A percentile compares a stretch with the other conserved stretches of the same genome.
phyloP scores from a whole-genome alignment of 306 rosid species.

The Cicer pinnatifidum region DNA sequence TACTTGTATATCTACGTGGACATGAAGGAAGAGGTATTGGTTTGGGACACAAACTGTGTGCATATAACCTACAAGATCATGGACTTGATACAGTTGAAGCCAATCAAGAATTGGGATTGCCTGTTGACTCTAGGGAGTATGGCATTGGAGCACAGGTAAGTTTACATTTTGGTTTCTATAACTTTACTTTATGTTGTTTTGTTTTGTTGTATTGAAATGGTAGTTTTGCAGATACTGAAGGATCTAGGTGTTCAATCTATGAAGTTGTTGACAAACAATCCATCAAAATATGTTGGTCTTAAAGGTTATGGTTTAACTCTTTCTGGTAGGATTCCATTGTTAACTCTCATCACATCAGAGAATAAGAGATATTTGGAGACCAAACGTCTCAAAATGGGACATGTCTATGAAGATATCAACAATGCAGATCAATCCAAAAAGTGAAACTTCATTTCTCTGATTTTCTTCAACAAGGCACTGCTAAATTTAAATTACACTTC shows the following conservation, averaged over 20 bases:
- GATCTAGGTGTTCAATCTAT: constrained; percentile 81
- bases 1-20: constrained; percentile 87
- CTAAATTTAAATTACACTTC: background rate
- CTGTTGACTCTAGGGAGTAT: constrained; percentile 92
- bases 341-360: constrained; percentile 73
- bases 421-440: constrained; percentile 8
- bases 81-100: constrained; percentile 95
- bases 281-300: constrained; percentile 76
- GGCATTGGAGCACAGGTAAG: constrained; percentile 93
- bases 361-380: constrained; percentile 79
- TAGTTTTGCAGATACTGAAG: constrained; percentile 65
- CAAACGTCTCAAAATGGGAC: constrained; percentile 80
- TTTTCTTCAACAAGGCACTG: constrained; percentile 6
- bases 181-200: no score
- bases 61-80: constrained; percentile 83
- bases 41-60: constrained; percentile 94
- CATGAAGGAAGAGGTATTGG: constrained; percentile 99
- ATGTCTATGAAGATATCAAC: constrained; percentile 49
- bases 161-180: no score
- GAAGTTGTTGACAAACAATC: constrained; percentile 94
- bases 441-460: constrained; percentile 3
- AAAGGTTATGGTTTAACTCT: constrained; percentile 84
- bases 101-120: constrained; percentile 91
- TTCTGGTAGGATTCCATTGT: constrained; percentile 75
- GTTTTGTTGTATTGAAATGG: background rate